Evolutionary conservation across 371 early-diverging fungal species (phyloP).

Genomic region (Vairimorpha ceranae): DNA sequence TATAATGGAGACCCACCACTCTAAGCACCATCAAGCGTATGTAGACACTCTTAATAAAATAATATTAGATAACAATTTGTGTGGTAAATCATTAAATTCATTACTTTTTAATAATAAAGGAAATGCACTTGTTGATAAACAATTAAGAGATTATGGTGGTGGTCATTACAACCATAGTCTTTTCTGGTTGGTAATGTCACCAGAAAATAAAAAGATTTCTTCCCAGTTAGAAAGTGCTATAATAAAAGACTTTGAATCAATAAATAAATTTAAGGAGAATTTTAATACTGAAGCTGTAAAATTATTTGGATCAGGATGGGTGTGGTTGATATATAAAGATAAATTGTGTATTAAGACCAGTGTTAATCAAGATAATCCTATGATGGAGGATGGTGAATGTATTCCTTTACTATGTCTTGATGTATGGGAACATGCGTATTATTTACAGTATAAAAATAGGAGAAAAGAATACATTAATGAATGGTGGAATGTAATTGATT

Average conservation of each 20-base stretch:
- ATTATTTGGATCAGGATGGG: constrained; percentile 93
- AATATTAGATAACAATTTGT: constrained; percentile 1
- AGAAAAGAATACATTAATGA: constrained; percentile 83
- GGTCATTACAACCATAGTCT: constrained; percentile 92
- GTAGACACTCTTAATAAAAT: constrained; percentile 15
- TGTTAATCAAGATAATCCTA: constrained; percentile 80
- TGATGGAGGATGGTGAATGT: constrained; percentile 65
- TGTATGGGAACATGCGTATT: constrained; percentile 96
- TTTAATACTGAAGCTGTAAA: constrained; percentile 74
- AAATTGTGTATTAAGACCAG: constrained; percentile 76
- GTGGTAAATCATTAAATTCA: neutral
- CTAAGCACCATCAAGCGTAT: constrained; percentile 77
- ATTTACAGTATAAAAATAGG: constrained; percentile 87
- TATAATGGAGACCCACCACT: constrained; percentile 87
- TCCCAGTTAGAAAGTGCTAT: constrained; percentile 68
- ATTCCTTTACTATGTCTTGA: constrained; percentile 83
- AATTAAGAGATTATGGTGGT: constrained; percentile 82
- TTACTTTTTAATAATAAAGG: constrained; percentile 1
- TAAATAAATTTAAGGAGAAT: constrained; percentile 70
- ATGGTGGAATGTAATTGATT: constrained; percentile 90
- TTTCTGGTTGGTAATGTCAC: constrained; percentile 84
- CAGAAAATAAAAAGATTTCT: constrained; percentile 65
- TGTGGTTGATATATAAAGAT: constrained; percentile 79
- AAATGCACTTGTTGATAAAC: constrained; percentile 66
- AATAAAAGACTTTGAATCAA: constrained; percentile 73